Percentiles rank a stretch among this genome's conserved stretches.
Evolutionary conservation across 176 grass and related monocot genomes (phyloP).

Genomic region (Chloris gayana): DNA sequence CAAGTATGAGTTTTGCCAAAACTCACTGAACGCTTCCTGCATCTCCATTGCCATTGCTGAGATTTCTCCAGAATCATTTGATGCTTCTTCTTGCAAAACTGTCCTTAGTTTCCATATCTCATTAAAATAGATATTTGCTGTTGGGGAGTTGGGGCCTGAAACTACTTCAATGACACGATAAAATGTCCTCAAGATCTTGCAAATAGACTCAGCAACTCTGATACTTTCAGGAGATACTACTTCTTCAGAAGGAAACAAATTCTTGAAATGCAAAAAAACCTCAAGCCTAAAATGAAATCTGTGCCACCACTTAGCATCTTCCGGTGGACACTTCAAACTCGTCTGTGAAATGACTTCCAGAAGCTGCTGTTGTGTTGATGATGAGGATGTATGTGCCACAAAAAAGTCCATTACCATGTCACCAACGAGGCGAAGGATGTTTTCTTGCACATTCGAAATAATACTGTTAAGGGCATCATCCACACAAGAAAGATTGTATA

Average conservation of each 20-base stretch:
- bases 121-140: constrained; percentile 57
- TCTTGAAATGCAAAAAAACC: constrained; percentile 56
- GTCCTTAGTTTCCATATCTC: constrained; percentile 64
- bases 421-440: constrained; percentile 46
- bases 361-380: constrained; percentile 40
- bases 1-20: constrained; percentile 47
- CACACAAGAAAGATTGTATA: constrained; percentile 52
- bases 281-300: constrained; percentile 58
- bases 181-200: constrained; percentile 55
- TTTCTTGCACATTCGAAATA: constrained; percentile 37
- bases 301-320: constrained; percentile 63
- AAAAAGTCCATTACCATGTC: constrained; percentile 46
- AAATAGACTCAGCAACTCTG: constrained; percentile 44
- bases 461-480: constrained; percentile 52
- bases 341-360: constrained; percentile 50
- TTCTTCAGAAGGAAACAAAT: constrained; percentile 57
- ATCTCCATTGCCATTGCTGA: constrained; percentile 38
- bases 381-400: constrained; percentile 37
- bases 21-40: constrained; percentile 44
- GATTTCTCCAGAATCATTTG: constrained; percentile 26
- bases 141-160: constrained; percentile 35
- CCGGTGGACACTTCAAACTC: constrained; percentile 56
- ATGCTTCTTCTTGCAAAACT: constrained; percentile 60
- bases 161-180: constrained; percentile 55
- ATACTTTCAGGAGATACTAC: constrained; percentile 32